Base-by-base conservation (phyloP, 2,329 filamentous ascomycete genomes). In the Hyphodiscus sp. region DNA sequence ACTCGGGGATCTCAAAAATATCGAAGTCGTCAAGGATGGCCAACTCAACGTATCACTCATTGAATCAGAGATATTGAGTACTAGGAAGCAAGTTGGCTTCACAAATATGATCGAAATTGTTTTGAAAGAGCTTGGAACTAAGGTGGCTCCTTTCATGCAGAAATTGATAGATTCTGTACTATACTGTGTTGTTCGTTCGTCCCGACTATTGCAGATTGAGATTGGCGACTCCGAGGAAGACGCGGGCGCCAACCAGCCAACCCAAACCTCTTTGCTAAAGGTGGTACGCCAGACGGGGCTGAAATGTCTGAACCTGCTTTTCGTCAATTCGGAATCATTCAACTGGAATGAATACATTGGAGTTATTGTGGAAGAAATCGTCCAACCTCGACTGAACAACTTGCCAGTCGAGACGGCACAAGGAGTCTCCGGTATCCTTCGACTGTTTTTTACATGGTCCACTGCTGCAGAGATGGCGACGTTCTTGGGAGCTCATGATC, bases 31-130 rank as follows among this genome's bases (percentile, higher is more conserved):
- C 18, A 74, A 80, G 49, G 53, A 63, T 47, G 59, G 58, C 15
- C 9, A 45, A 23, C 19, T 67, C 19, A 52, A 58, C 20, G 54
- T 62, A 2, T 74, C 80, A 48, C 67, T 76, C 1, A 79, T 91
- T 47, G 68, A 75, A 1, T 71, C 76, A 26, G 80, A 88, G 45
- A 58, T 86, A 13, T 71, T 91, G 23, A 79, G 81, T 16, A 72
- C 80, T 11, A 82, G 91, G 63, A 94, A 91, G 69, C 92, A 96
- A 69, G 80, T 94, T 54, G 94, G 95, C 74, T 83, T 96, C 67
- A 74, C 96, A 49, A 95, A 95, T 67, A 94, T 97, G 89, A 78
- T 94, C 48, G 85, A 91, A 55, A 84, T 92, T 11, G 82, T 97
- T 67, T 83, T 97, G 55, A 86, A 87, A 53, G 90, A 94, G 50